These are phyloP conservation scores for Ophiostoma sp. DNA, from an alignment of 2,329 filamentous ascomycete genomes.

Conservation along the genomic window DNA sequence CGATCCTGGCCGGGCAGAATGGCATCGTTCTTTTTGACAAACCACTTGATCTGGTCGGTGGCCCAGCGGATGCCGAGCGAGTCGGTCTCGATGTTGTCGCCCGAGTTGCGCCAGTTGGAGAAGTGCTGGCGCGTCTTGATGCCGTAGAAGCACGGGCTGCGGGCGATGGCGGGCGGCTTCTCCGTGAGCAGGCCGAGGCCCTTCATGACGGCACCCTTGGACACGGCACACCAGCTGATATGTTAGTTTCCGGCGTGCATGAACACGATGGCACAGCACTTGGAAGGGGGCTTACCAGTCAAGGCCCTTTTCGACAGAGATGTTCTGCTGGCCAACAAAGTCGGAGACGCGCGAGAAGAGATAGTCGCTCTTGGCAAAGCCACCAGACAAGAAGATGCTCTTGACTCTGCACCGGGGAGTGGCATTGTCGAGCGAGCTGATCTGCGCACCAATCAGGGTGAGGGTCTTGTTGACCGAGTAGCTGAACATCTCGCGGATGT, in stretches of 20 bases:
- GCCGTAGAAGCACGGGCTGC: slow-evolving; percentile 27
- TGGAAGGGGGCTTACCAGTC: slow-evolving; percentile 22
- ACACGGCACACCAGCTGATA: slow-evolving; percentile 29
- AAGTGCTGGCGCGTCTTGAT: slow-evolving; percentile 27
- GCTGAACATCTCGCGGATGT: slow-evolving; percentile 28
- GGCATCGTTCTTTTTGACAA: slow-evolving; percentile 28
- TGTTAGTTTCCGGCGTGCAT: background rate
- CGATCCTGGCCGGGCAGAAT: slow-evolving; percentile 27
- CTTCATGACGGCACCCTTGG: slow-evolving; percentile 30
- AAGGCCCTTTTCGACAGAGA: slow-evolving; percentile 27
- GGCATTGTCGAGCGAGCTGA: slow-evolving; percentile 24
- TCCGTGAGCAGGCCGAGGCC: slow-evolving; percentile 29
- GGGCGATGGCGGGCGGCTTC: slow-evolving; percentile 23
- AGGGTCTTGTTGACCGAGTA: slow-evolving; percentile 28
- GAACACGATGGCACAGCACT: no score
- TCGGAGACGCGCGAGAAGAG: slow-evolving; percentile 25
- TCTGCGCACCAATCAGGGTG: slow-evolving; percentile 26
- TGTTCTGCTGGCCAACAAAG: slow-evolving; percentile 24
- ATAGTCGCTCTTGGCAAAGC: slow-evolving; percentile 28
- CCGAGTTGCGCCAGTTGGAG: slow-evolving; percentile 24
- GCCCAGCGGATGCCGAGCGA: slow-evolving; percentile 27
- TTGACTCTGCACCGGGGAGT: slow-evolving; percentile 25
- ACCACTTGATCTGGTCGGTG: slow-evolving; percentile 29
- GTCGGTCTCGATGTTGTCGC: slow-evolving; percentile 24
- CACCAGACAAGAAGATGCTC: slow-evolving; percentile 30